Base-by-base conservation (phyloP, 805 yeast genomes). In the Lipomyces starkeyi region DNA sequence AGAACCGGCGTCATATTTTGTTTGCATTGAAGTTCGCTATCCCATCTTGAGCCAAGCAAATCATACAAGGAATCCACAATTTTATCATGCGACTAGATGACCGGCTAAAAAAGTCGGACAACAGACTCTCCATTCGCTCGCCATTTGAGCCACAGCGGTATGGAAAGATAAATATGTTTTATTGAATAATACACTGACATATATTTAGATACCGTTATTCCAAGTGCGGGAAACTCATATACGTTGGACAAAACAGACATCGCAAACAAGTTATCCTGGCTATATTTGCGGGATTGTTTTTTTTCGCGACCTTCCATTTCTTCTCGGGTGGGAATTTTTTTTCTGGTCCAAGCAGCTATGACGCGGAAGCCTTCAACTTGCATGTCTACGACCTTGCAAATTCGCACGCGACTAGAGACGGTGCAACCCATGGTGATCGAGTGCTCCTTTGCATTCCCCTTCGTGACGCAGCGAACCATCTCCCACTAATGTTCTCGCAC, bases 381-480 rank as follows among this genome's bases (percentile, higher is more conserved):
- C 29, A 27, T 4, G 64, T 29, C 56, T 64, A 58, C 37, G 71
- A 68, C 52, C 59, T 68, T 32, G 64, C 59, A 13, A 68, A 68
- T 22, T n/a, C 71, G 20, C 53, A 20, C 8, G 47, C 68, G 17
- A 59, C 65, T 3, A 25, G 62, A 27, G 81, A 93, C 93, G 81
- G 88, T 93, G 74, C 91, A 90, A 58, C 20, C 8, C 54, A n/a
- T 74, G 86, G 85, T 14, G 97, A 93, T 76, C 83, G 97, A 60
- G 89, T 93, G 25, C 80, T 93, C 67, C 91, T 91, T 73, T 87
- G 94, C 73, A 97, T 93, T 11, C 98, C 98, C 6, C 82, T 93
- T 73, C 86, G 98, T 80, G 97, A 93, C 78, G 98, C 98, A 0
- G 90, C 93, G 2, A 86, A 89, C 22, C 97, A 92, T 81, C 82